Evolutionary conservation across 768 basidiomycete species (phyloP).

Genomic region (Collybiopsis confluens): DNA sequence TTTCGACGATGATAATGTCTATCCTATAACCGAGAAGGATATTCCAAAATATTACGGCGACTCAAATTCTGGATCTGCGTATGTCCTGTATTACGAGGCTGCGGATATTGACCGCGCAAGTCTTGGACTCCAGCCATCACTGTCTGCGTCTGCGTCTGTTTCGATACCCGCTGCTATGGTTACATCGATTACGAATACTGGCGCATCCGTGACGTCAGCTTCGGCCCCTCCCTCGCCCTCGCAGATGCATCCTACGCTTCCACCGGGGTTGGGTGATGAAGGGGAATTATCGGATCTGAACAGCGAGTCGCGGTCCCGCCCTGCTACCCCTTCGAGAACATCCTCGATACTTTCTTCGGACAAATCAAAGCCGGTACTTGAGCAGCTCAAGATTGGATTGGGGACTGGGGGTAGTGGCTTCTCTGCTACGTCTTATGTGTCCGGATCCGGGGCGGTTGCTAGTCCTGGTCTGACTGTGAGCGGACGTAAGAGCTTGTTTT

Average conservation of each 20-base stretch:
- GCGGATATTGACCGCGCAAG: slow-evolving; percentile 74
- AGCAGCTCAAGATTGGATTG: slow-evolving; percentile 2
- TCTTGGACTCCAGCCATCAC: slow-evolving; percentile 54
- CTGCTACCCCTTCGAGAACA: slow-evolving; percentile 14
- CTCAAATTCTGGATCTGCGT: slow-evolving; percentile 80
- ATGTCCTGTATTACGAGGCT: slow-evolving; percentile 96
- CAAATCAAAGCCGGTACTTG: slow-evolving; percentile 6
- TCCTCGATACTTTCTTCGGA: too few relatives aligned
- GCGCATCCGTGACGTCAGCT: too few relatives aligned
- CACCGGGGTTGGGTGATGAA: slow-evolving; percentile 13
- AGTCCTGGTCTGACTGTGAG: background rate
- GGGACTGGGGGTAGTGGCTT: background rate
- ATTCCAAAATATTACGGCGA: slow-evolving; percentile 96
- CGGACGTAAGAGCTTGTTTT: slow-evolving; percentile 4
- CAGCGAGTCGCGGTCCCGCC: slow-evolving; percentile 10
- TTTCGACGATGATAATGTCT: slow-evolving; percentile 95
- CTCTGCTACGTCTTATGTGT: too few relatives aligned
- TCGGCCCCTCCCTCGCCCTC: slow-evolving; percentile 3
- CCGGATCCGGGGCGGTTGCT: background rate
- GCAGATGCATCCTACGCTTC: slow-evolving; percentile 15
- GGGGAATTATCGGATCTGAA: slow-evolving; percentile 18
- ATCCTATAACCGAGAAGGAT: slow-evolving; percentile 81
- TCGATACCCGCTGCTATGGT: background rate
- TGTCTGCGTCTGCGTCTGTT: slow-evolving; percentile 16
- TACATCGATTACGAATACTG: slow-evolving; percentile 6